These are phyloP conservation scores for Malus hybrid DNA, from an alignment of 331 rosid genomes.

Conservation along the genomic window DNA sequence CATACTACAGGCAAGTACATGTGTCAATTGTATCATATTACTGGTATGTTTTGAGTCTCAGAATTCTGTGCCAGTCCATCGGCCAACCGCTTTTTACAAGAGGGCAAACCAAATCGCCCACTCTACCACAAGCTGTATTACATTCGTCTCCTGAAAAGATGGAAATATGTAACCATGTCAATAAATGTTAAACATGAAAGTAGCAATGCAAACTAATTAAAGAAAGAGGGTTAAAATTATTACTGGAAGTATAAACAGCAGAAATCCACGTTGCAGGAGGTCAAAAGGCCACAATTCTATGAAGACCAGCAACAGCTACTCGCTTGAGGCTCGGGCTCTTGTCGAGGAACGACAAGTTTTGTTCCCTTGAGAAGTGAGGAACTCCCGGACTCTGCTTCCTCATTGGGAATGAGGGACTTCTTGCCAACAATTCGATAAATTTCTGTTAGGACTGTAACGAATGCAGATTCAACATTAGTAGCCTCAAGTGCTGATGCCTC, in stretches of 20 bases:
- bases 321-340: slow-evolving; percentile 44
- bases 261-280: slow-evolving; percentile 1
- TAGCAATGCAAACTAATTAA: not conserved
- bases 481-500: slow-evolving; percentile 95
- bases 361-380: slow-evolving; percentile 64
- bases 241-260: slow-evolving; percentile 23
- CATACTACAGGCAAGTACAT: slow-evolving; percentile 5
- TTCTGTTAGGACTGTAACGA: slow-evolving; percentile 70
- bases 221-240: not conserved
- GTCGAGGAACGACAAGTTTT: slow-evolving; percentile 43
- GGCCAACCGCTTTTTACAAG: slow-evolving; percentile 11
- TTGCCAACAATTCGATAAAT: slow-evolving; percentile 55
- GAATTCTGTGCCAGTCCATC: not conserved
- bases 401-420: slow-evolving; percentile 53
- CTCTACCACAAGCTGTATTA: not conserved
- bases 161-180: slow-evolving; percentile 1
- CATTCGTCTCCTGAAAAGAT: not conserved
- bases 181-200: not conserved
- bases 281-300: slow-evolving; percentile 17
- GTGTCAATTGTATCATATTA: slow-evolving; percentile 6
- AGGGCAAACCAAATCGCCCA: not conserved
- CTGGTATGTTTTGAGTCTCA: not conserved
- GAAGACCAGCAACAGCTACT: slow-evolving; percentile 54
- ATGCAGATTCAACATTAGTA: slow-evolving; percentile 81
- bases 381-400: slow-evolving; percentile 51